Evolutionary conservation across 768 basidiomycete genomes (phyloP).

Genomic region (Infundibulicybe gibba): DNA sequence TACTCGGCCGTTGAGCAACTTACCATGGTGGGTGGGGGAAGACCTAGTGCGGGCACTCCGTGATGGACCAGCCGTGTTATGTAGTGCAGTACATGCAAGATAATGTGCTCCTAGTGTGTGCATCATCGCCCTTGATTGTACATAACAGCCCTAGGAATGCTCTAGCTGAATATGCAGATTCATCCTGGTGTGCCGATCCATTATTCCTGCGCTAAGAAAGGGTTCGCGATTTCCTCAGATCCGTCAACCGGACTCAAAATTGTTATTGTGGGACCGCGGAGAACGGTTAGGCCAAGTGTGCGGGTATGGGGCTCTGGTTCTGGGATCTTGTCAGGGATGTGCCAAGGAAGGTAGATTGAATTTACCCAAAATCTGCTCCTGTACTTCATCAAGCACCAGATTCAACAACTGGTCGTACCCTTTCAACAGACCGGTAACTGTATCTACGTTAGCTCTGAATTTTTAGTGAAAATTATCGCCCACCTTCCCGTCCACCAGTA

Average conservation of each 20-base stretch:
- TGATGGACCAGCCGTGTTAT: too few relatives aligned
- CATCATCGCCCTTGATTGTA: not conserved
- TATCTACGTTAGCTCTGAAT: slow-evolving; percentile 4
- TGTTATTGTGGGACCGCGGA: slow-evolving; percentile 92
- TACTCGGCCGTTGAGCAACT: too few relatives aligned
- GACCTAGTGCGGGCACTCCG: too few relatives aligned
- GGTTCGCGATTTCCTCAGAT: slow-evolving; percentile 91
- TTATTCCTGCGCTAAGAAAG: slow-evolving; percentile 73
- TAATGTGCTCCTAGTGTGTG: not conserved
- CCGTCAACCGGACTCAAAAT: slow-evolving; percentile 94
- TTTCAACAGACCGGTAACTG: slow-evolving; percentile 90
- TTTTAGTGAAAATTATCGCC: not conserved
- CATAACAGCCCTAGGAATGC: not conserved
- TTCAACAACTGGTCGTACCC: slow-evolving; percentile 96
- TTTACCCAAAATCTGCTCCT: slow-evolving; percentile 75
- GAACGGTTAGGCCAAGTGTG: slow-evolving; percentile 79
- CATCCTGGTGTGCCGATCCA: slow-evolving; percentile 3
- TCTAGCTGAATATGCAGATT: not conserved
- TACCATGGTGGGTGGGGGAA: too few relatives aligned
- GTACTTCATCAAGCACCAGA: slow-evolving; percentile 94
- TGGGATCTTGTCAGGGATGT: slow-evolving; percentile 16
- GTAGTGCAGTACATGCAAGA: too few relatives aligned
- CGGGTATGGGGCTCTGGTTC: slow-evolving; percentile 65
- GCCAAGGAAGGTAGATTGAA: slow-evolving; percentile 8
- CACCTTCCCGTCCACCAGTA: slow-evolving; percentile 96